Evolutionary conservation across 73 alveolate genomes (phyloP).

Genomic region (Paramecium octaurelia): DNA sequence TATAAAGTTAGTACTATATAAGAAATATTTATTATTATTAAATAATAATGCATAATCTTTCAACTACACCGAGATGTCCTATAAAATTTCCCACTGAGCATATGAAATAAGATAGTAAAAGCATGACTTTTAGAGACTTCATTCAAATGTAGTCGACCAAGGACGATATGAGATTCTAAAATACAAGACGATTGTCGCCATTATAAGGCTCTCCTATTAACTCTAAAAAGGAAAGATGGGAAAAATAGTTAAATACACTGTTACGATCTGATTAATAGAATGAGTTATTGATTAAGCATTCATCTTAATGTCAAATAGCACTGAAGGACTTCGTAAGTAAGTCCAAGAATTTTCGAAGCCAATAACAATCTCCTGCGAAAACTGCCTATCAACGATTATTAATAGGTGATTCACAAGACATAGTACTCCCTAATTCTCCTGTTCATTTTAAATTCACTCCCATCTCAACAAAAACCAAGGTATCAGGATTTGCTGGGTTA

Average conservation of each 20-base stretch:
- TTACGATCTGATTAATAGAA: not conserved
- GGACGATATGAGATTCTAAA: not conserved
- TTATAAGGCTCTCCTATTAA: not conserved
- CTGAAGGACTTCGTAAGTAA: not conserved
- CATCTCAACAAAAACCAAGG: not conserved
- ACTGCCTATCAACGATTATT: not conserved
- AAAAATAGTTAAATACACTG: not conserved
- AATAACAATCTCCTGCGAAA: not conserved
- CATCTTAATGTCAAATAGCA: not conserved
- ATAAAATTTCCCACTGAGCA: not conserved
- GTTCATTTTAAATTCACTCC: constrained; percentile 7
- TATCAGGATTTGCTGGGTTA: not conserved
- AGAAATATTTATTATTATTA: not conserved
- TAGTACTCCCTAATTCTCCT: not conserved
- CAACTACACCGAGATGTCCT: not conserved
- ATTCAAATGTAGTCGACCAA: not conserved
- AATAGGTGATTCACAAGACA: not conserved
- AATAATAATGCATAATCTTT: not conserved
- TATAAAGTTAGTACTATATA: not conserved
- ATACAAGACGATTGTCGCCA: not conserved
- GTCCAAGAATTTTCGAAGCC: not conserved
- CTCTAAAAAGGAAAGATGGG: constrained; percentile 6
- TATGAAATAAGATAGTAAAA: not conserved
- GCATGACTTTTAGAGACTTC: not conserved
- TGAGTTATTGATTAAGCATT: not conserved